phyloP scores from a whole-genome alignment of 805 yeast genomes.

The Candida sithepensis region DNA sequence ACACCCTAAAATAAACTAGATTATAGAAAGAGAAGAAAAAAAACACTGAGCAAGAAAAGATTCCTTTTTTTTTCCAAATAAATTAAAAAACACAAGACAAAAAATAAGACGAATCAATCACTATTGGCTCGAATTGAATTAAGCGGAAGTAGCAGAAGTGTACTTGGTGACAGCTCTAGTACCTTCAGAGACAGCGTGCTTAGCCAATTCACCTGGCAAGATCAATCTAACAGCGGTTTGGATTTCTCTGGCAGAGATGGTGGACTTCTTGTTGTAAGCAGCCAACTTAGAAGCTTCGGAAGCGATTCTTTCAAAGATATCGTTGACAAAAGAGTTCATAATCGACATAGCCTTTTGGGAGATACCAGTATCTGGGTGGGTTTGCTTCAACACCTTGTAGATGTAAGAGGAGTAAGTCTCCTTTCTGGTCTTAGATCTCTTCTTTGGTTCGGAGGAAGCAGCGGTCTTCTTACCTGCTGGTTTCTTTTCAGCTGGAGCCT shows the following conservation, averaged over 20 bases:
- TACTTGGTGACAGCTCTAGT: conserved; percentile 96
- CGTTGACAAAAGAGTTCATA: conserved; percentile 97
- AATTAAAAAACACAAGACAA: conserved; percentile 6
- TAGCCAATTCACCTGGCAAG: conserved; percentile 96
- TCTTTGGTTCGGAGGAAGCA: conserved; percentile 75
- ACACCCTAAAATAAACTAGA: conserved; percentile 28
- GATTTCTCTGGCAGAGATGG: conserved; percentile 96
- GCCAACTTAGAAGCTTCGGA: conserved; percentile 97
- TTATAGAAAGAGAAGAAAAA: conserved; percentile 11
- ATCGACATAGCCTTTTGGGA: conserved; percentile 98
- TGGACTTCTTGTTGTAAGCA: conserved; percentile 97
- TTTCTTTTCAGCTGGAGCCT: conserved; percentile 96
- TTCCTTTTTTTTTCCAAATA: conserved; percentile 10
- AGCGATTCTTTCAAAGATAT: conserved; percentile 97
- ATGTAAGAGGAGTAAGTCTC: conserved; percentile 97
- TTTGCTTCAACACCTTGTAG: conserved; percentile 97
- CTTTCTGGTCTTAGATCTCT: conserved; percentile 94
- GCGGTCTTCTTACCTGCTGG: conserved; percentile 90
- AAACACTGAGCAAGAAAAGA: conserved; percentile 1
- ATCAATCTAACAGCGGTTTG: conserved; percentile 97
- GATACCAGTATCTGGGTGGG: conserved; percentile 99
- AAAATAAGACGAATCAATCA: not conserved
- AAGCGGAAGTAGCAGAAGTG: conserved; percentile 56
- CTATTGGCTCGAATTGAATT: conserved; percentile 5
- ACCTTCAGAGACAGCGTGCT: conserved; percentile 98